Percentiles rank a stretch among this genome's conserved stretches.
Conservation (phyloP, 2,329 filamentous ascomycete genomes). For the Aspergillus novoparasiticus region DNA sequence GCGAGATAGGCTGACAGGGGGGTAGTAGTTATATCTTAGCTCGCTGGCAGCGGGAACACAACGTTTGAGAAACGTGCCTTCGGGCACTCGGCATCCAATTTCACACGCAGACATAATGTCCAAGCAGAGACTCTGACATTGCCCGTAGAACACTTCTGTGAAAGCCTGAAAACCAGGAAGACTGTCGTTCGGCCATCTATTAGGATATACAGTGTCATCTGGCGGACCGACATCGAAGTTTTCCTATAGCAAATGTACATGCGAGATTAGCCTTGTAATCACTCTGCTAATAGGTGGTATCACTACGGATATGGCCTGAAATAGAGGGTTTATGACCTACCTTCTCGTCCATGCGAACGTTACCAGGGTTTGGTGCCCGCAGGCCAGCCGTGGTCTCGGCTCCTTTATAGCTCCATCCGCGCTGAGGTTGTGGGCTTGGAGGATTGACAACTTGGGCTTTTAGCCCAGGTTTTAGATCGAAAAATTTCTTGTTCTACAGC, state of each 20-base stretch:
- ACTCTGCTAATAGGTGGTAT: background rate
- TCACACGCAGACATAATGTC: background rate
- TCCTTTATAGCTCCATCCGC: background rate
- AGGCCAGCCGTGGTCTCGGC: background rate
- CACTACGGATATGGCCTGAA: background rate
- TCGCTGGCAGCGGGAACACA: no score
- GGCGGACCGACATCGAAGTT: background rate
- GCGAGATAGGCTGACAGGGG: no score
- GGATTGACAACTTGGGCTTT: background rate
- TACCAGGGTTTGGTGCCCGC: no score
- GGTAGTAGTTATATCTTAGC: no score
- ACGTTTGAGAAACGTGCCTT: background rate
- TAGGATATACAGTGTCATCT: background rate
- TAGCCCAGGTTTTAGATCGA: no score
- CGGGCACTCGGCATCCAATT: background rate
- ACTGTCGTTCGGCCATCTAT: background rate
- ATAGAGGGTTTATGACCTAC: background rate
- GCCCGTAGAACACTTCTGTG: background rate
- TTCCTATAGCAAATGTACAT: background rate
- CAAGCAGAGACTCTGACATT: background rate
- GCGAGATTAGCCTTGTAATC: background rate
- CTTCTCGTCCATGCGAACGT: background rate
- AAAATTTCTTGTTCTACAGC: no score
- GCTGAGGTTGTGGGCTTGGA: background rate
- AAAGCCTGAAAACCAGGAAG: background rate